These are phyloP conservation scores for Candida krabiensis DNA, from an alignment of 805 yeast species.

Conservation along the genomic window DNA sequence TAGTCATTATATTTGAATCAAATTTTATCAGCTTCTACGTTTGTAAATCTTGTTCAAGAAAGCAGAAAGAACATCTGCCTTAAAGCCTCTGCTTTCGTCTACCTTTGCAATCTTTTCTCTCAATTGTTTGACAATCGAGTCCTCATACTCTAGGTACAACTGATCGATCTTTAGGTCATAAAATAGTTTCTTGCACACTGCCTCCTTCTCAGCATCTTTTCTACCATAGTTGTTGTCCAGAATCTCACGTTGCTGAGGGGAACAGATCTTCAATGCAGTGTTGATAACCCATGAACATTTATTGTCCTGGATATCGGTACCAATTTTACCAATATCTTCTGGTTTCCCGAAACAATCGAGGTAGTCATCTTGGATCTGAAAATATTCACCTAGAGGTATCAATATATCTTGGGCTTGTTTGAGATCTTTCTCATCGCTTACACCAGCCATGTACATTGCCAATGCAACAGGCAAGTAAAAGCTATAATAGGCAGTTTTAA, in stretches of 20 bases:
- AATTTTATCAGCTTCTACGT: constrained; percentile 66
- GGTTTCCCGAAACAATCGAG: constrained; percentile 98
- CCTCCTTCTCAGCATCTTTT: constrained; percentile 70
- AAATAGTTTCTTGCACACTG: constrained; percentile 70
- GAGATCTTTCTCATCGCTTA: constrained; percentile 67
- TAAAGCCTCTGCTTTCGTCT: constrained; percentile 94
- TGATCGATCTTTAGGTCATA: constrained; percentile 68
- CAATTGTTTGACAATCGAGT: constrained; percentile 64
- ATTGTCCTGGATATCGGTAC: constrained; percentile 97
- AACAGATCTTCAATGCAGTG: constrained; percentile 79
- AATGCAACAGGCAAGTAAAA: constrained; percentile 97
- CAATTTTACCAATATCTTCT: constrained; percentile 95
- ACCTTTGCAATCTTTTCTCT: constrained; percentile 61
- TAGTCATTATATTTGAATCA: too few species aligned
- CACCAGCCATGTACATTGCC: constrained; percentile 91
- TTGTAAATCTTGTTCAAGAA: constrained; percentile 92
- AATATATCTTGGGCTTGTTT: constrained; percentile 85
- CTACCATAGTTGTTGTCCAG: constrained; percentile 90
- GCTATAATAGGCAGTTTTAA: constrained; percentile 96
- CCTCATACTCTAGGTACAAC: constrained; percentile 81
- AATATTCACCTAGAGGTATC: constrained; percentile 95
- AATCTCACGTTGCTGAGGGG: constrained; percentile 75
- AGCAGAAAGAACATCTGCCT: constrained; percentile 76
- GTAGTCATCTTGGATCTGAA: constrained; percentile 98
- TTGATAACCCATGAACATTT: constrained; percentile 98